Evolutionary conservation across 768 basidiomycete genomes (phyloP).

Genomic region (Termitomyces sp.): DNA sequence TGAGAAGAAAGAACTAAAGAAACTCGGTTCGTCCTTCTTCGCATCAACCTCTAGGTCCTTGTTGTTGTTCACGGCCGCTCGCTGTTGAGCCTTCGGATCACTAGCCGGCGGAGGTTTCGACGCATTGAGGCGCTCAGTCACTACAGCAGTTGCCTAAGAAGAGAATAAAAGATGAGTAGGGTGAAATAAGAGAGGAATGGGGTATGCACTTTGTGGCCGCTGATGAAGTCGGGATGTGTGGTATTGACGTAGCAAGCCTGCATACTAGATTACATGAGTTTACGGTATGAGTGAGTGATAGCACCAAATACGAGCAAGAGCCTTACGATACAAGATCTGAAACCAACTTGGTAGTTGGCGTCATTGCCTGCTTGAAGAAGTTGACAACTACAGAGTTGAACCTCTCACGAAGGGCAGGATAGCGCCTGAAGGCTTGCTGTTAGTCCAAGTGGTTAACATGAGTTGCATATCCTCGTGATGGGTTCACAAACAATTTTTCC

Average conservation of each 20-base stretch:
- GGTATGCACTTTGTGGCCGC: constrained; percentile 73
- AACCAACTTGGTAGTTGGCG: constrained; percentile 92
- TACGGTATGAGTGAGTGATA: not conserved
- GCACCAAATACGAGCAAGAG: not conserved
- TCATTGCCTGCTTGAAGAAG: constrained; percentile 95
- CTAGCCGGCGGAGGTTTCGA: constrained; percentile 54
- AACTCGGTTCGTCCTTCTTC: constrained; percentile 86
- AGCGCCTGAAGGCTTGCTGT: constrained; percentile 94
- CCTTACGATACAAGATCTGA: constrained; percentile 84
- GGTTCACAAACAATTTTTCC: constrained; percentile 62
- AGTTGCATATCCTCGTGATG: not conserved
- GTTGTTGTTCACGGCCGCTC: constrained; percentile 77
- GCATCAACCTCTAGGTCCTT: constrained; percentile 89
- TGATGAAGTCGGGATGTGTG: constrained; percentile 97
- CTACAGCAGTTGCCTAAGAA: constrained; percentile 77
- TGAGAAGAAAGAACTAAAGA: constrained; percentile 96
- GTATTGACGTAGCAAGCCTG: constrained; percentile 99
- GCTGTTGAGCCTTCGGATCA: constrained; percentile 58
- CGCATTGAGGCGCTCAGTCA: constrained; percentile 78
- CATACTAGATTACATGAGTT: constrained; percentile 51
- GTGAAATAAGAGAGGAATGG: not conserved
- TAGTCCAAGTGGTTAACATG: constrained; percentile 2
- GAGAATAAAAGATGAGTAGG: not conserved
- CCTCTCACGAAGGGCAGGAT: constrained; percentile 92
- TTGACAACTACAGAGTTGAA: constrained; percentile 95